Conservation (phyloP, 768 basidiomycete species). For the Pleurotus tuber-regium region DNA sequence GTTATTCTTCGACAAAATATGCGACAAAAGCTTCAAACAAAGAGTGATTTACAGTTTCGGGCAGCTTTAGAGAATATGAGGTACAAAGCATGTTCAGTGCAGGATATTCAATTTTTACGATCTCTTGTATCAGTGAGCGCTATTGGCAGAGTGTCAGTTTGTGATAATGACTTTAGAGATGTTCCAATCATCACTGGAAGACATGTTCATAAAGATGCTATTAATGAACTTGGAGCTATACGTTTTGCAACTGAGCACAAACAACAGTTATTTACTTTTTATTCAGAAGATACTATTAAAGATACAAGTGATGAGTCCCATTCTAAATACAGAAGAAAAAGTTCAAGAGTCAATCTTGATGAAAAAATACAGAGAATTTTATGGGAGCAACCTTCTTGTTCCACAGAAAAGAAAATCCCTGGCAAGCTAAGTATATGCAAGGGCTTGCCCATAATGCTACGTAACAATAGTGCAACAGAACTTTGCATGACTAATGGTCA, state of each 20-base stretch:
- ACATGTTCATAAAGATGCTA: conserved; percentile 34
- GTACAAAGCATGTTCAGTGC: conserved; percentile 20
- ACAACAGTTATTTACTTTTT: conserved; percentile 23
- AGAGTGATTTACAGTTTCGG: conserved; percentile 16
- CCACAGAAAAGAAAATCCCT: conserved; percentile 22
- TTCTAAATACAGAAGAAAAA: not conserved
- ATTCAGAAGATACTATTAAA: conserved; percentile 20
- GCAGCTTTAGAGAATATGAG: conserved; percentile 16
- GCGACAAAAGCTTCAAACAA: conserved; percentile 18
- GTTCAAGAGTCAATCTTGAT: not conserved
- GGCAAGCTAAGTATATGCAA: conserved; percentile 27
- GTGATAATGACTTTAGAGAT: conserved; percentile 23
- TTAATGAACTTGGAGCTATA: conserved; percentile 28
- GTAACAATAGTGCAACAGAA: not conserved
- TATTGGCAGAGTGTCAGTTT: conserved; percentile 8
- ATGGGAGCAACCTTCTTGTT: conserved; percentile 22
- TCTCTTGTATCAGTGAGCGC: conserved; percentile 18
- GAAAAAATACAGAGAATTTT: conserved; percentile 15
- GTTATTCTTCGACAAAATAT: conserved; percentile 33
- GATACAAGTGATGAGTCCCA: not conserved
- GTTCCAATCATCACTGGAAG: conserved; percentile 35
- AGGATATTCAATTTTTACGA: conserved; percentile 32
- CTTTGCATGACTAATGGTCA: conserved; percentile 24
- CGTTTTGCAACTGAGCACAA: conserved; percentile 31
- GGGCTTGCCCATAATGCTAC: conserved; percentile 26